Percentiles rank a stretch among this genome's conserved stretches.
Evolutionary conservation across 441 rosid species (phyloP).

Genomic region (Adansonia madagascariensis): DNA sequence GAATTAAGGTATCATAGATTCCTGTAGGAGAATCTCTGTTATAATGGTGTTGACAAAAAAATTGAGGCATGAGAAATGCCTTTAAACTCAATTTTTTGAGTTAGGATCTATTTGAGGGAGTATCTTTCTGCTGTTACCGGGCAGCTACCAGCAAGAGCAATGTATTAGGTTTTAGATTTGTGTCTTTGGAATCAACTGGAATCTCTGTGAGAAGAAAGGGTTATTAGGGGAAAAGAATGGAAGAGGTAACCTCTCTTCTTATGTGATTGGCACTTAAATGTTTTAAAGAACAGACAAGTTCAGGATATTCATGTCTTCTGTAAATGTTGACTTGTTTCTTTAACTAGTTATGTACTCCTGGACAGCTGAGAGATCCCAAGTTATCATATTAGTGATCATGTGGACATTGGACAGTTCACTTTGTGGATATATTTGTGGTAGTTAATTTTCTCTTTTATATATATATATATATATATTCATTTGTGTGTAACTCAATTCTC

Average conservation of each 20-base stretch:
- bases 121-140: not conserved
- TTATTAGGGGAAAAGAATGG: not conserved
- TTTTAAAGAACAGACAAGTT: not conserved
- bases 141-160: not conserved
- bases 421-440: not conserved
- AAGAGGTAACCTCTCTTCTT: not conserved
- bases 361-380: not conserved
- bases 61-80: not conserved
- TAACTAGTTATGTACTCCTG: not conserved
- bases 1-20: constrained; percentile 1
- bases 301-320: not conserved
- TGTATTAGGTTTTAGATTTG: not conserved
- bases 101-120: not conserved
- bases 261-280: not conserved
- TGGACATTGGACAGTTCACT: not conserved
- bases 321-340: not conserved
- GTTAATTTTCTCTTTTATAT: not conserved
- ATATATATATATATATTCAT: not conserved
- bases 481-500: not conserved
- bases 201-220: not conserved
- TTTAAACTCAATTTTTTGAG: not conserved
- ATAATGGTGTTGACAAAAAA: not conserved
- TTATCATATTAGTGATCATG: constrained; percentile 7
- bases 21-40: constrained; percentile 13
- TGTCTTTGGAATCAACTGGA: not conserved